These are phyloP conservation scores for Ceratobasidium sp. DNA, from an alignment of 1,284 basidiomycete genomes.

Conservation along the genomic window DNA sequence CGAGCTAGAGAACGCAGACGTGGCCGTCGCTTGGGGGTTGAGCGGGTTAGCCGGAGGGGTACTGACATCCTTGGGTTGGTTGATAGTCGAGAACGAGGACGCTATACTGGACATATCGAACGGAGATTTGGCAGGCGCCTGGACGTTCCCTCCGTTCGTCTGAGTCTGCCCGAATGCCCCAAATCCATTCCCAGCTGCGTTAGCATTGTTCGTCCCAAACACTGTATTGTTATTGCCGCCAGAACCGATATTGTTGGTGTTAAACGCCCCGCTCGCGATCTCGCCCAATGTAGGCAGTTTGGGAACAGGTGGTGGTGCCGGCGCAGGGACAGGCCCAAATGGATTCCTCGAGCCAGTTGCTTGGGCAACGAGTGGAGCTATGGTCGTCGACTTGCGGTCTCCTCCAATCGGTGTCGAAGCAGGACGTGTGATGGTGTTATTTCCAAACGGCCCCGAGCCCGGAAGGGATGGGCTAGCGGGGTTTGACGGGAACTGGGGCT, in stretches of 20 bases:
- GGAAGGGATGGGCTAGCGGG: constrained; percentile 33
- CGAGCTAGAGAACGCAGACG: constrained; percentile 17
- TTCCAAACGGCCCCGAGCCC: constrained; percentile 25
- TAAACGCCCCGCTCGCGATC: constrained; percentile 63
- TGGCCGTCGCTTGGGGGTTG: constrained; percentile 75
- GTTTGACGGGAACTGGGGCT: constrained; percentile 41
- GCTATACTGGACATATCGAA: constrained; percentile 66
- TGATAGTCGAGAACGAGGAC: constrained; percentile 66
- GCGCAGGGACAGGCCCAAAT: constrained; percentile 78
- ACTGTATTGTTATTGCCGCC: too few species aligned
- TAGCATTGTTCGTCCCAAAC: too few species aligned
- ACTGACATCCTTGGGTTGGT: constrained; percentile 16
- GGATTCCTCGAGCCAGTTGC: constrained; percentile 95
- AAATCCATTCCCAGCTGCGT: constrained; percentile 43
- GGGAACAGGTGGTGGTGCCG: constrained; percentile 71
- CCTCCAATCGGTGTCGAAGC: constrained; percentile 69
- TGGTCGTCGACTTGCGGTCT: constrained; percentile 55
- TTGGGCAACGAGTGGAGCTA: constrained; percentile 75
- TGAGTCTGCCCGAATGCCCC: constrained; percentile 42
- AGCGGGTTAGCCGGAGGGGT: constrained; percentile 51
- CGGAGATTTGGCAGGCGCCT: constrained; percentile 7
- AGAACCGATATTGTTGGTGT: constrained; percentile 3
- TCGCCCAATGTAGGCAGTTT: constrained; percentile 84
- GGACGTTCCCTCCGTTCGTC: constrained; percentile 55
- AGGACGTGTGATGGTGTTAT: constrained; percentile 56